phyloP scores from a whole-genome alignment of 208 protist genomes.

The Leishmania martiniquensis region DNA sequence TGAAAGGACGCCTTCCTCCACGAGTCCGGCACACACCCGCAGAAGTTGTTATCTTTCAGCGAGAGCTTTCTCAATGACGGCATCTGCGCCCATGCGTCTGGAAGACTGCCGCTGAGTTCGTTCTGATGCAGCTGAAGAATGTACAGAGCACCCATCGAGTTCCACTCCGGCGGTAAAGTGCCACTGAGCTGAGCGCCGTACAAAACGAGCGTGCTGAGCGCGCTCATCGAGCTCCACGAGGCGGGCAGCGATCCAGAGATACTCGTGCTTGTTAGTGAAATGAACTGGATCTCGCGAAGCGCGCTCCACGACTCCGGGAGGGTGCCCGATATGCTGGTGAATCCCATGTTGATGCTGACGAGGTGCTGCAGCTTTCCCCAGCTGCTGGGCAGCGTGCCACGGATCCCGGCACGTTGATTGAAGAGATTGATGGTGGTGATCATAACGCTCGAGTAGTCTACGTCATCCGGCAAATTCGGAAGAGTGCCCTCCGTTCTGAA shows the following conservation, averaged over 20 bases:
- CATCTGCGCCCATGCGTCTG: conserved; percentile 1
- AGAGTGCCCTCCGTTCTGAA: neutral
- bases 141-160: neutral
- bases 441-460: conserved; percentile 14
- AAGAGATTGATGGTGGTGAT: conserved; percentile 3
- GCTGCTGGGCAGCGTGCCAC: conserved; percentile 2
- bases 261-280: neutral
- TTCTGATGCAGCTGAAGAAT: conserved; percentile 1
- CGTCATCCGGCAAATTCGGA: conserved; percentile 4
- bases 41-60: neutral
- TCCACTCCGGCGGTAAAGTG: conserved; percentile 10
- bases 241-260: conserved; percentile 10
- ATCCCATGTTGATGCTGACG: neutral
- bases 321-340: neutral
- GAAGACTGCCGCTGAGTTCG: neutral
- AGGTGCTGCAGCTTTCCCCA: conserved; percentile 6
- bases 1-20: neutral
- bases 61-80: neutral
- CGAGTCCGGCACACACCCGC: conserved; percentile 1
- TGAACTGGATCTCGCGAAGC: neutral
- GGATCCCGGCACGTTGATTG: neutral
- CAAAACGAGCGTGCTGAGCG: neutral
- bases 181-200: neutral
- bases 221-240: conserved; percentile 6
- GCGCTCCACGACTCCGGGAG: conserved; percentile 2